Evolutionary conservation across 129 eudicot species (phyloP), one percentile per base, ranked within the genome.

Genomic region (Calendula officinalis): DNA sequence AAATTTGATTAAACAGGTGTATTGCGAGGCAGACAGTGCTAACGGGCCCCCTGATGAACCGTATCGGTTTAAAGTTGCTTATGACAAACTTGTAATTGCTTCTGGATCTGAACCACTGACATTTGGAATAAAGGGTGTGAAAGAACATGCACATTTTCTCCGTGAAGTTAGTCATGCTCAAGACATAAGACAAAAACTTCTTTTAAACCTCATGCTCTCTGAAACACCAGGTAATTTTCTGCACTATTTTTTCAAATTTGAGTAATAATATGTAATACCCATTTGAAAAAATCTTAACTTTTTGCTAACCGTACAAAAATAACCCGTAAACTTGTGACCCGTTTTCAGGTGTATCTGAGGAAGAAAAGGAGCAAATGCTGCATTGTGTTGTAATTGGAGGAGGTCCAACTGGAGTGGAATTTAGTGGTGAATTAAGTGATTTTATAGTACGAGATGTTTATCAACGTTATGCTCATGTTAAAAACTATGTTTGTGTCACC

Each of bases 331-430:
- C 51, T 8, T 10, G 3, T 53, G 5, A 37, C 33, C 4, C 30
- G 30, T 52, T 36, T 83, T 14, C 72, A 92, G 98, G 98, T 11
- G 66, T 88, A 42, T 76, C 96, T 16, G 98, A 88, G 61, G 96
- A 92, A 63, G 98, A 92, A 48, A 88, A 83, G 77, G 89, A 81
- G 60, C 78, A 83, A 33, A 71, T 91, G 60, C 66, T 91, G 60
- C 98, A 91, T 61, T 91, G 98, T 77, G 98, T 91, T 37, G 95
- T 91, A 6, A 73, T 91, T 47, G 98, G 98, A 49, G 98, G 98
- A 38, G 98, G 98, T 41, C 98, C 96, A 4, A 91, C 98, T 55
- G 98, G 98, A 33, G 98, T 91, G 32, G 98, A 91, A 75, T 91
- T 91, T 56, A 91, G 95, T 44, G 96, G 98, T 9, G 98, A 91